Percentiles rank a stretch among this genome's conserved stretches.
Conservation (phyloP, 2,329 filamentous ascomycete genomes). For the Albifimbria verrucaria region DNA sequence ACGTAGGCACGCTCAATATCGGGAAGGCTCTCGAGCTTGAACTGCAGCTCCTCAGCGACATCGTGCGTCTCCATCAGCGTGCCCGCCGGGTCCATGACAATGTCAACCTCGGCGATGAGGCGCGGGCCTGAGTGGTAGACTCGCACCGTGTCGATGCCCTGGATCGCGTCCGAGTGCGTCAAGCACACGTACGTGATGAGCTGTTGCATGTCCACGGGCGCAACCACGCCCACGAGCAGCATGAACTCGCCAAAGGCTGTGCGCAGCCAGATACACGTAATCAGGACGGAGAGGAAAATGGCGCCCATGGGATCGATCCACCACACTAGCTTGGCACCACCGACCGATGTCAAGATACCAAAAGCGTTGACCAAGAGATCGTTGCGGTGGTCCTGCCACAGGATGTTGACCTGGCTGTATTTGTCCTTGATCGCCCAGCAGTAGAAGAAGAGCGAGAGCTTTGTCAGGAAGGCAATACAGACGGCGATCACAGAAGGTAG, state of each 20-base stretch:
- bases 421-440: slow-evolving; percentile 89
- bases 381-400: slow-evolving; percentile 97
- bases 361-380: slow-evolving; percentile 96
- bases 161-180: slow-evolving; percentile 80
- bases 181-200: slow-evolving; percentile 90
- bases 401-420: slow-evolving; percentile 85
- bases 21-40: slow-evolving; percentile 87
- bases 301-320: slow-evolving; percentile 95
- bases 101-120: slow-evolving; percentile 91
- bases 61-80: slow-evolving; percentile 81
- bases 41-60: slow-evolving; percentile 88
- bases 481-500: slow-evolving; percentile 84
- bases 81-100: slow-evolving; percentile 81
- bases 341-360: slow-evolving; percentile 86
- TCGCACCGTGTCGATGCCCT: slow-evolving; percentile 89
- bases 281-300: slow-evolving; percentile 74
- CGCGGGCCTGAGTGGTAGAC: slow-evolving; percentile 88
- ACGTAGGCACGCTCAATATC: slow-evolving; percentile 94
- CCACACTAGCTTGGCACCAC: slow-evolving; percentile 83
- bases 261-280: slow-evolving; percentile 75
- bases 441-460: slow-evolving; percentile 81
- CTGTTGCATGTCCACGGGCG: slow-evolving; percentile 81
- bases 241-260: slow-evolving; percentile 90
- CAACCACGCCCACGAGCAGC: slow-evolving; percentile 84
- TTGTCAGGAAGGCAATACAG: slow-evolving; percentile 77